Conservation (phyloP, 192 early-diverging fungal species). For the Spizellomyces sp. region DNA sequence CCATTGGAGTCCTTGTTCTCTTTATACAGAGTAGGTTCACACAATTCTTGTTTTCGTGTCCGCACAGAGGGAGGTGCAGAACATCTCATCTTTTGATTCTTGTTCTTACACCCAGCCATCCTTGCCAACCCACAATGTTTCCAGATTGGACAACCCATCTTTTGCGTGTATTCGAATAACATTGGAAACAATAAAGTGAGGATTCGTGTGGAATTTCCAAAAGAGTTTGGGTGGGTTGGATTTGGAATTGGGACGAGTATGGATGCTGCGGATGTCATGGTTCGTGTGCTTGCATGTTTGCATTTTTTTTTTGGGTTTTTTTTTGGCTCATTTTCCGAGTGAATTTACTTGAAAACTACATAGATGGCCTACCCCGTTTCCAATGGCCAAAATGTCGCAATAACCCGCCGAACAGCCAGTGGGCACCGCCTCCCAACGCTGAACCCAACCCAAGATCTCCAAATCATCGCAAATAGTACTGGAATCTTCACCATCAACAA, state of each 20-base stretch:
- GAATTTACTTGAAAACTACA: background rate
- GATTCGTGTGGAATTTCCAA: conserved; percentile 18
- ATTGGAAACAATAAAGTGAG: background rate
- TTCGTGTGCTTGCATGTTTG: background rate
- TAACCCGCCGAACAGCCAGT: conserved; percentile 31
- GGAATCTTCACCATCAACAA: conserved; percentile 2
- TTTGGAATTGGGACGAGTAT: conserved; percentile 15
- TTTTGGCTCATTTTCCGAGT: background rate
- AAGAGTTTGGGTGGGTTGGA: conserved; percentile 13
- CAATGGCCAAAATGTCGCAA: conserved; percentile 4
- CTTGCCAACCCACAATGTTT: too few species aligned
- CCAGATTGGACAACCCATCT: background rate
- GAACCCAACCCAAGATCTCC: background rate
- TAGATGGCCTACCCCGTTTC: conserved; percentile 7
- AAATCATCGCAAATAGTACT: background rate
- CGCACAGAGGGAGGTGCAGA: too few species aligned
- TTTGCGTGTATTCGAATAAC: conserved; percentile 14
- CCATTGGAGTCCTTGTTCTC: too few species aligned
- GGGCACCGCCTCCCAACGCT: conserved; percentile 23
- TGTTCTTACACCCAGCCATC: too few species aligned
- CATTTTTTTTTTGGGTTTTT: background rate
- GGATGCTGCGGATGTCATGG: conserved; percentile 21
- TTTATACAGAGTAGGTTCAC: too few species aligned
- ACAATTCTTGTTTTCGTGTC: too few species aligned
- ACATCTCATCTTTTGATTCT: too few species aligned